These are phyloP conservation scores for Colletotrichum melonis DNA, from an alignment of 2,329 filamentous ascomycete species.

Conservation along the genomic window DNA sequence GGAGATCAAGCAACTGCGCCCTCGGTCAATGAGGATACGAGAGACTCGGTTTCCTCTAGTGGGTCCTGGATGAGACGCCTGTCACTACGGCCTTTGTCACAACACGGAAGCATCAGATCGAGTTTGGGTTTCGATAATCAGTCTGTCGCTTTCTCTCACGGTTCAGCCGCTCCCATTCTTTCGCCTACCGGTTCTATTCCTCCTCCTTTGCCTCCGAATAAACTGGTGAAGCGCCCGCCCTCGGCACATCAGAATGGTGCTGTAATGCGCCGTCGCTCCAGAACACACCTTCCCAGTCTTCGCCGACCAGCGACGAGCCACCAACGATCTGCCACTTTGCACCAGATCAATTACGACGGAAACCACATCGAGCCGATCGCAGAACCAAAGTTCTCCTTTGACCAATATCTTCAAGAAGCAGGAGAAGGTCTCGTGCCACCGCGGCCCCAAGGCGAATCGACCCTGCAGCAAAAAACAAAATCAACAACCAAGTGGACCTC, in stretches of 20 bases:
- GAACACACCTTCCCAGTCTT: conserved; percentile 72
- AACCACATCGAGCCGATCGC: conserved; percentile 36
- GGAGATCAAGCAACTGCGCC: conserved; percentile 49
- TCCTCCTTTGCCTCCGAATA: conserved; percentile 72
- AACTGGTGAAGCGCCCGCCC: conserved; percentile 79
- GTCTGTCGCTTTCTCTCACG: conserved; percentile 73
- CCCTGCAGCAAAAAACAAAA: conserved; percentile 13
- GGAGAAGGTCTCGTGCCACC: not conserved
- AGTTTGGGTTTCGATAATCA: conserved; percentile 74
- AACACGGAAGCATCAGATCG: conserved; percentile 72
- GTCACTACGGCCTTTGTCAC: conserved; percentile 73
- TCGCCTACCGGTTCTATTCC: conserved; percentile 50
- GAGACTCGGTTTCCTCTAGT: conserved; percentile 70
- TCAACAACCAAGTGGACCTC: conserved; percentile 60
- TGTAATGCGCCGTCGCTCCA: conserved; percentile 60
- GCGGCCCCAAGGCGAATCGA: not conserved
- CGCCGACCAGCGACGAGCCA: conserved; percentile 83
- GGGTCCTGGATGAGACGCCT: conserved; percentile 80
- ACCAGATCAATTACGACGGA: conserved; percentile 58
- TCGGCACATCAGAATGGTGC: conserved; percentile 62
- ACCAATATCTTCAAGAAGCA: conserved; percentile 21
- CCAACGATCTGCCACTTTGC: conserved; percentile 78
- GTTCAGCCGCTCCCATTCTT: conserved; percentile 74
- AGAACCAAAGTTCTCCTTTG: conserved; percentile 35
- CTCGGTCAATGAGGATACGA: conserved; percentile 55